Percentiles rank a stretch among this genome's conserved stretches.
phyloP scores from a whole-genome alignment of 768 basidiomycete species.

The Tylopilus vinaceipallidus region DNA sequence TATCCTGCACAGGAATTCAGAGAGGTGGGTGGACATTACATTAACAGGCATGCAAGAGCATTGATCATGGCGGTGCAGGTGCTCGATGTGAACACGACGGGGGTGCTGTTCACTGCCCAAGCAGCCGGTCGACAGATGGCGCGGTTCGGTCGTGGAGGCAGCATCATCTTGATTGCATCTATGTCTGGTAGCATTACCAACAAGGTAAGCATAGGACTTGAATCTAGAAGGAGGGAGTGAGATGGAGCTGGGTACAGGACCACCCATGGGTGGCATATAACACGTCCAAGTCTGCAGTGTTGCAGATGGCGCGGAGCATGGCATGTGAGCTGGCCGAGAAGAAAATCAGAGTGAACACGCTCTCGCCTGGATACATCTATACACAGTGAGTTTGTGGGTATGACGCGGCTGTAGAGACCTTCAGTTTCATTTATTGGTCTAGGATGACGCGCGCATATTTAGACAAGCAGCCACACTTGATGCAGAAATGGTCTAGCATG shows the following conservation, averaged over 20 bases:
- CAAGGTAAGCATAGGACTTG: conserved; percentile 46
- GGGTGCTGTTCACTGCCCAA: conserved; percentile 60
- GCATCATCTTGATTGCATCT: conserved; percentile 58
- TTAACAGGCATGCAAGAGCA: too few relatives aligned
- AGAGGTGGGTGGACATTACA: conserved; percentile 44
- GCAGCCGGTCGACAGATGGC: conserved; percentile 60
- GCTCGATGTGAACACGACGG: conserved; percentile 62
- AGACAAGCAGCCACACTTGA: conserved; percentile 59
- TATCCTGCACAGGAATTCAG: conserved; percentile 65
- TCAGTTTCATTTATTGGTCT: conserved; percentile 1
- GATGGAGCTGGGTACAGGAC: conserved; percentile 41
- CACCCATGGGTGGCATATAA: conserved; percentile 79
- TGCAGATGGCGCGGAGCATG: conserved; percentile 82
- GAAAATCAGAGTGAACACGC: conserved; percentile 68
- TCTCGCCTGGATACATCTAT: conserved; percentile 77
- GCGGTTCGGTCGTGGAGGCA: conserved; percentile 44
- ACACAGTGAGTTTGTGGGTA: conserved; percentile 52
- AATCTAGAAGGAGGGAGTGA: neutral
- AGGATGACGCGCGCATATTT: conserved; percentile 78
- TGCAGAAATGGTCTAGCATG: conserved; percentile 63
- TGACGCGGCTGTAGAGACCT: conserved; percentile 10
- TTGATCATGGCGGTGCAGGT: conserved; percentile 39
- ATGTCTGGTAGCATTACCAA: conserved; percentile 73
- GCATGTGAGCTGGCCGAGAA: conserved; percentile 71
- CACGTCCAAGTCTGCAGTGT: conserved; percentile 71